Conservation (phyloP, 768 basidiomycete genomes). For the Tephrocybe sp. region DNA sequence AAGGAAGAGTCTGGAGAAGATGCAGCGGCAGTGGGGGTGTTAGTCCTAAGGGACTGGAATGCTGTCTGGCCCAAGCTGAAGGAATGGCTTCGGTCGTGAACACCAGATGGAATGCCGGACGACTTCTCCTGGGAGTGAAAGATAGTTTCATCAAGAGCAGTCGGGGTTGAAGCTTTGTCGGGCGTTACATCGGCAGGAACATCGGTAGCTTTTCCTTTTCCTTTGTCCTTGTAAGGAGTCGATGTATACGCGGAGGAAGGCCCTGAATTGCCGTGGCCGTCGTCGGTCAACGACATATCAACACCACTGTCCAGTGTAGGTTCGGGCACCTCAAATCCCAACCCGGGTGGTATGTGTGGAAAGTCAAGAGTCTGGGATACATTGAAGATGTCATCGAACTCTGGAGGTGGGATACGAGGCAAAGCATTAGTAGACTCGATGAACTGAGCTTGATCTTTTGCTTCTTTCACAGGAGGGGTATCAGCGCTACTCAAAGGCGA, state of each 20-base stretch:
- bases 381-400: constrained; percentile 56
- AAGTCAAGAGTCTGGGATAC: constrained; percentile 56
- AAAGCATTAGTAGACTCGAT: constrained; percentile 29
- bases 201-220: constrained; percentile 38
- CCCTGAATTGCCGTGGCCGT: constrained; percentile 23
- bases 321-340: constrained; percentile 38
- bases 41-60: constrained; percentile 50
- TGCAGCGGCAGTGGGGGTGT: constrained; percentile 8
- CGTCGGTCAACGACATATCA: constrained; percentile 32
- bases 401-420: constrained; percentile 40
- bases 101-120: constrained; percentile 29
- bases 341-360: constrained; percentile 45
- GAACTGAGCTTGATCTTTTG: constrained; percentile 19
- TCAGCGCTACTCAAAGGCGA: constrained; percentile 34
- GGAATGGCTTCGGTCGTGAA: constrained; percentile 64
- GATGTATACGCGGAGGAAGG: constrained; percentile 37
- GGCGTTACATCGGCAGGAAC: constrained; percentile 13
- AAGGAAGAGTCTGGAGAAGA: constrained; percentile 22
- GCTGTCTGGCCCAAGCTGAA: constrained; percentile 67
- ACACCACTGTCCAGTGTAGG: constrained; percentile 32
- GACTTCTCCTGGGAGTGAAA: constrained; percentile 44
- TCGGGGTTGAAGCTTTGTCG: constrained; percentile 16
- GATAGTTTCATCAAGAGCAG: constrained; percentile 40
- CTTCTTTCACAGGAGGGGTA: background rate
- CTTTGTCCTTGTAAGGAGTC: constrained; percentile 41